A percentile compares a stretch with the other conserved stretches of the same genome.
These are phyloP conservation scores for Phlyctochytrium bullatum DNA, from an alignment of 192 early-diverging fungal species.

Conservation along the genomic window DNA sequence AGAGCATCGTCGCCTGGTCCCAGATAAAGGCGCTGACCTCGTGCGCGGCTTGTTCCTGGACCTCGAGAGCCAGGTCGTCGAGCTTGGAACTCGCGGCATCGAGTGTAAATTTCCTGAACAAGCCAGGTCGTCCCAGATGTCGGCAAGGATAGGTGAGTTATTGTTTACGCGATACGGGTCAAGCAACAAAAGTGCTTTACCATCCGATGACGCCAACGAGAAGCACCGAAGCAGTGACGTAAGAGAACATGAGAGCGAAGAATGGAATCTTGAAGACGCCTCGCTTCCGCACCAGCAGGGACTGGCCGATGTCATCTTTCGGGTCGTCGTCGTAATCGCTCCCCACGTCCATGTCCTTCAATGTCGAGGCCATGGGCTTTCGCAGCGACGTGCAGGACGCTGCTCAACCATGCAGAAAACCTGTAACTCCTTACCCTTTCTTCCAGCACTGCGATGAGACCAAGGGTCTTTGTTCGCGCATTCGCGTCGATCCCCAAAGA, in stretches of 20 bases:
- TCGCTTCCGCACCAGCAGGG: neutral
- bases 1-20: neutral
- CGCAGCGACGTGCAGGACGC: no score
- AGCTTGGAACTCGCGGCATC: neutral
- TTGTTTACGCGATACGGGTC: no score
- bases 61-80: neutral
- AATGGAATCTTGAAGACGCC: slow-evolving; percentile 6
- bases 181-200: no score
- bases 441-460: no score
- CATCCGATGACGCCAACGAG: slow-evolving; percentile 6
- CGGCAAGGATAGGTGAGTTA: no score
- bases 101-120: slow-evolving; percentile 1
- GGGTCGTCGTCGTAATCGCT: neutral
- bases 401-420: no score
- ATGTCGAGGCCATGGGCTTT: no score
- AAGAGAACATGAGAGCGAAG: slow-evolving; percentile 3
- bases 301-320: neutral
- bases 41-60: neutral
- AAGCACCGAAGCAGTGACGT: neutral
- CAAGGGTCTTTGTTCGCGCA: no score
- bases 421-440: no score
- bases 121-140: neutral
- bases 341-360: no score
- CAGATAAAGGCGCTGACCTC: neutral
- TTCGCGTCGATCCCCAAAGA: no score